Percentiles rank a stretch among this genome's conserved stretches.
These are phyloP conservation scores for Flaveria floridana DNA, from an alignment of 140 eudicot species.

Conservation along the genomic window DNA sequence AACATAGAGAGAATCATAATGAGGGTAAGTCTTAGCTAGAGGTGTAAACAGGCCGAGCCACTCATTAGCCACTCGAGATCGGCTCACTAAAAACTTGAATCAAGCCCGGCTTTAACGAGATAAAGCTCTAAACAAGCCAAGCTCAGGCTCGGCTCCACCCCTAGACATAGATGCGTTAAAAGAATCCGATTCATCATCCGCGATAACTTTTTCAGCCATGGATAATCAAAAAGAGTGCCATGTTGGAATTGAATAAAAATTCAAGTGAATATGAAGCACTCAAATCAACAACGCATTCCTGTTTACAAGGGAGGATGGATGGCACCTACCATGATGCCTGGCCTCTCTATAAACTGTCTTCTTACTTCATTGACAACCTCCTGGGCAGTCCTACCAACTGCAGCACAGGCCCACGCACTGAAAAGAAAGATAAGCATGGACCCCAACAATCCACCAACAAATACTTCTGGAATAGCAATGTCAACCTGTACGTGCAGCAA, in stretches of 20 bases:
- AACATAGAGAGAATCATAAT: slow-evolving; percentile 8
- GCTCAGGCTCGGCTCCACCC: too few relatives aligned
- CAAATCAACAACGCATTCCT: slow-evolving; percentile 16
- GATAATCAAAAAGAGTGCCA: not conserved
- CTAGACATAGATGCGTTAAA: not conserved
- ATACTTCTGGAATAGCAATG: slow-evolving; percentile 96
- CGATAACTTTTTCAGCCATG: not conserved
- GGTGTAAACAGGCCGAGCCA: too few relatives aligned
- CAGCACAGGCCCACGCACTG: slow-evolving; percentile 98
- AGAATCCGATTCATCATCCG: not conserved
- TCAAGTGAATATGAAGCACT: too few relatives aligned
- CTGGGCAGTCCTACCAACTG: slow-evolving; percentile 97
- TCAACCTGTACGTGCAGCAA: slow-evolving; percentile 61
- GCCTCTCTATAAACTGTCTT: slow-evolving; percentile 94
- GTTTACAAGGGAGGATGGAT: not conserved
- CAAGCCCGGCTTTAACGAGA: too few relatives aligned
- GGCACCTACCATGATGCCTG: slow-evolving; percentile 84
- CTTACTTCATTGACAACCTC: slow-evolving; percentile 99
- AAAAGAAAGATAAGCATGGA: slow-evolving; percentile 94
- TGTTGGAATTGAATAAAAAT: not conserved
- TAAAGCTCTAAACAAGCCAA: too few relatives aligned
- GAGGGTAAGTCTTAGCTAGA: not conserved
- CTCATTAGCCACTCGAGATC: too few relatives aligned
- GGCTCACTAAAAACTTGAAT: too few relatives aligned
- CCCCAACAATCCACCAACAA: slow-evolving; percentile 90